Evolutionary conservation across 2,329 filamentous ascomycete genomes (phyloP).

Genomic region (Daldinia eschscholtzii): DNA sequence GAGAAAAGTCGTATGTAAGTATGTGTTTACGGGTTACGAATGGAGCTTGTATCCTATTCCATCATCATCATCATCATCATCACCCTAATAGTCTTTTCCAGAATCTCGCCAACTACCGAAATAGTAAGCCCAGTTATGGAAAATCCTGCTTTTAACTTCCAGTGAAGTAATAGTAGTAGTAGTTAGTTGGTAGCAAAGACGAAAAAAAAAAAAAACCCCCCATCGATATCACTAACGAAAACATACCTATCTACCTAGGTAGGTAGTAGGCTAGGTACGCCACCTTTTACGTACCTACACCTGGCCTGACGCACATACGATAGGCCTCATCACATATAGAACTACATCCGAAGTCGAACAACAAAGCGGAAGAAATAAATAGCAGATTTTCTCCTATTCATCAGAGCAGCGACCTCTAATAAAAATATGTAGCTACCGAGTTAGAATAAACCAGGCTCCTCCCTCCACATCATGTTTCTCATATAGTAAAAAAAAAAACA

Average conservation of each 20-base stretch:
- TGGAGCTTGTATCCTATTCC: no score
- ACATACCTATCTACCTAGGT: no score
- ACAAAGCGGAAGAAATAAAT: not conserved
- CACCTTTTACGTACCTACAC: not conserved
- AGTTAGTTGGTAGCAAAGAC: not conserved
- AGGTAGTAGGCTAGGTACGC: not conserved
- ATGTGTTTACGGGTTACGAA: not conserved
- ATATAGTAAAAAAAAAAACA: constrained; percentile 18
- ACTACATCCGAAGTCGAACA: not conserved
- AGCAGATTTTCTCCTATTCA: constrained; percentile 6
- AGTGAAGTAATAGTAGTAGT: no score
- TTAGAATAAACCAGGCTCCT: constrained; percentile 6
- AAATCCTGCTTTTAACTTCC: no score
- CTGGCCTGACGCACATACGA: not conserved
- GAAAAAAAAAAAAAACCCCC: not conserved
- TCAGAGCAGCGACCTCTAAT: constrained; percentile 1
- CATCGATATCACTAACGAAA: no score
- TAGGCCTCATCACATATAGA: not conserved
- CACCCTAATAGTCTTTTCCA: no score
- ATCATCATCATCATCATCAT: no score
- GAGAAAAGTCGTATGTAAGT: not conserved
- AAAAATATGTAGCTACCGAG: constrained; percentile 1
- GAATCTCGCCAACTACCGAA: not conserved
- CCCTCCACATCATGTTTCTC: constrained; percentile 12
- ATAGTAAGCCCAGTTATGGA: no score